Percentiles rank a stretch among this genome's conserved stretches.
phyloP scores from a whole-genome alignment of 202 grass and related monocot species.

The Setaria viridis region DNA sequence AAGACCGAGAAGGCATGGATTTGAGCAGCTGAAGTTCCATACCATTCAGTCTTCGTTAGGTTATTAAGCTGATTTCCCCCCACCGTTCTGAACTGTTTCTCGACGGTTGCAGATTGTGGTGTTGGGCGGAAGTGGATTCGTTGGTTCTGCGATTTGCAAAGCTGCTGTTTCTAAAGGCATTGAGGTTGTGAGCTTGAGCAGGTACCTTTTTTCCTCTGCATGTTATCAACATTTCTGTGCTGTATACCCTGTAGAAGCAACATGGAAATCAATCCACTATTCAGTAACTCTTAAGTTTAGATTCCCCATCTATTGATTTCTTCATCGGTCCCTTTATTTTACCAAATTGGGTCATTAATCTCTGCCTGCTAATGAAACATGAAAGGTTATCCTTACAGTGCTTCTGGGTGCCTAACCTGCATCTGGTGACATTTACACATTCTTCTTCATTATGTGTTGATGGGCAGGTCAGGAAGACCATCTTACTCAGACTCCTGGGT shows the following conservation, averaged over 20 bases:
- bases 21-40: background rate
- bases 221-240: background rate
- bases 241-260: background rate
- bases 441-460: slow-evolving; percentile 29
- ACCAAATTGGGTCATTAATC: background rate
- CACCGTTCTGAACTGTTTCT: slow-evolving; percentile 13
- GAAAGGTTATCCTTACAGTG: background rate
- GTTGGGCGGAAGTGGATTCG: slow-evolving; percentile 93
- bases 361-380: slow-evolving; percentile 17
- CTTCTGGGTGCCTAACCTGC: slow-evolving; percentile 10
- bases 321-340: background rate
- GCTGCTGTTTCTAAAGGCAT: slow-evolving; percentile 88
- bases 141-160: slow-evolving; percentile 93
- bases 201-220: slow-evolving; percentile 52
- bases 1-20: slow-evolving; percentile 85
- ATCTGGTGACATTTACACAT: slow-evolving; percentile 10
- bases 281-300: background rate
- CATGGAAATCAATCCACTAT: background rate
- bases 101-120: slow-evolving; percentile 77
- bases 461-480: slow-evolving; percentile 85
- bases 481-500: slow-evolving; percentile 85
- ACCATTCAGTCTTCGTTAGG: background rate
- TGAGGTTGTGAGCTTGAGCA: slow-evolving; percentile 96
- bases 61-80: background rate
- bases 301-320: background rate